These are phyloP conservation scores for Acephala macrosclerotiorum DNA, from an alignment of 2,329 filamentous ascomycete genomes.

Conservation along the genomic window DNA sequence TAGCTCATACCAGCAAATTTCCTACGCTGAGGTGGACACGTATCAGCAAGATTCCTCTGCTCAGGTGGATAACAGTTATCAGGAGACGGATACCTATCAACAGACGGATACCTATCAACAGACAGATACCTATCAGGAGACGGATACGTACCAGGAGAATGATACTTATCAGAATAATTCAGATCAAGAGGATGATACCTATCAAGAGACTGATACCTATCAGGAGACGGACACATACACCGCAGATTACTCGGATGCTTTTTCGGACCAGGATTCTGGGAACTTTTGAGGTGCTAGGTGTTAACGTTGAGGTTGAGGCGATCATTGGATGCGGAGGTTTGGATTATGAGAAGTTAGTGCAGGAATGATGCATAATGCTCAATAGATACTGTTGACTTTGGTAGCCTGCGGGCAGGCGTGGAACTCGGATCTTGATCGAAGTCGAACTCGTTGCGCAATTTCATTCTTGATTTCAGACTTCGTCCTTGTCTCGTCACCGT, in stretches of 20 bases:
- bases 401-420: neutral
- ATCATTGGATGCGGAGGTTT: neutral
- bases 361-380: neutral
- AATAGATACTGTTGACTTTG: neutral
- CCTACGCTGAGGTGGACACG: neutral
- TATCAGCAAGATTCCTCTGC: neutral
- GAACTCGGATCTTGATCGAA: neutral
- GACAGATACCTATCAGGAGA: neutral
- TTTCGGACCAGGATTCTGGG: neutral
- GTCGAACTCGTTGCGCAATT: neutral
- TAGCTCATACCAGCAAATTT: constrained; percentile 1
- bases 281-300: neutral
- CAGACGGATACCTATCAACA: neutral
- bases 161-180: constrained; percentile 1
- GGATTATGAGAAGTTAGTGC: neutral
- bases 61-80: neutral
- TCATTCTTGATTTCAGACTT: neutral
- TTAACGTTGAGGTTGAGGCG: neutral
- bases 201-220: neutral
- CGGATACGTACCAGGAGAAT: neutral
- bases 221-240: neutral
- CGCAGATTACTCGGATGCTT: neutral
- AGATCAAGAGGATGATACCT: neutral
- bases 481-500: neutral
- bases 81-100: neutral